These are phyloP conservation scores for Clonostachys sp. DNA, from an alignment of 2,329 filamentous ascomycete species.

Conservation along the genomic window DNA sequence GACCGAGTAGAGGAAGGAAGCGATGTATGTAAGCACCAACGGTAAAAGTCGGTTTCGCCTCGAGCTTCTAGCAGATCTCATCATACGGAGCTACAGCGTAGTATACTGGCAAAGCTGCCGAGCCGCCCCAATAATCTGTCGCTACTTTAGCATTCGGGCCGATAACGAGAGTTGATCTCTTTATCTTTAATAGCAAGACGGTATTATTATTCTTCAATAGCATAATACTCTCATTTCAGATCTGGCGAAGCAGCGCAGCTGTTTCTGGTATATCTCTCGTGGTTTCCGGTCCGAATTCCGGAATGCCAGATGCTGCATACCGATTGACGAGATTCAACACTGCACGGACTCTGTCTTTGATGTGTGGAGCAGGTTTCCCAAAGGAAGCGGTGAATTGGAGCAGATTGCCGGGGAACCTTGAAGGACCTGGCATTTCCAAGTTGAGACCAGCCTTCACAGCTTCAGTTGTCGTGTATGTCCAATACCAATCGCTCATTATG, in stretches of 20 bases:
- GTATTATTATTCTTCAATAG: conserved; percentile 67
- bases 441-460: conserved; percentile 47
- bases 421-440: conserved; percentile 56
- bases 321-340: conserved; percentile 55
- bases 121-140: conserved; percentile 60
- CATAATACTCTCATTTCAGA: conserved; percentile 67
- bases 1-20: conserved; percentile 54
- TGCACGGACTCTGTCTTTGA: conserved; percentile 51
- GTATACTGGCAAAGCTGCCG: conserved; percentile 55
- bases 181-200: conserved; percentile 58
- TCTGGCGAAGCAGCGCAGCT: conserved; percentile 57
- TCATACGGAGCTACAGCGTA: conserved; percentile 70
- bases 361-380: conserved; percentile 49
- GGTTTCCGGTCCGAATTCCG: conserved; percentile 44
- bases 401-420: conserved; percentile 41
- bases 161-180: conserved; percentile 54
- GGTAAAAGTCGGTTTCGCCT: conserved; percentile 39
- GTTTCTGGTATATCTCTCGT: conserved; percentile 56
- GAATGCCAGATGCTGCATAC: not conserved
- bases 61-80: conserved; percentile 55
- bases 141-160: conserved; percentile 55
- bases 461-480: conserved; percentile 49
- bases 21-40: conserved; percentile 63
- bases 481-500: conserved; percentile 57
- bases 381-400: conserved; percentile 48